Evolutionary conservation across 148 eudicot species (phyloP), one percentile per base, ranked within the genome.

Genomic region (Vaccinium macrocarpon): DNA sequence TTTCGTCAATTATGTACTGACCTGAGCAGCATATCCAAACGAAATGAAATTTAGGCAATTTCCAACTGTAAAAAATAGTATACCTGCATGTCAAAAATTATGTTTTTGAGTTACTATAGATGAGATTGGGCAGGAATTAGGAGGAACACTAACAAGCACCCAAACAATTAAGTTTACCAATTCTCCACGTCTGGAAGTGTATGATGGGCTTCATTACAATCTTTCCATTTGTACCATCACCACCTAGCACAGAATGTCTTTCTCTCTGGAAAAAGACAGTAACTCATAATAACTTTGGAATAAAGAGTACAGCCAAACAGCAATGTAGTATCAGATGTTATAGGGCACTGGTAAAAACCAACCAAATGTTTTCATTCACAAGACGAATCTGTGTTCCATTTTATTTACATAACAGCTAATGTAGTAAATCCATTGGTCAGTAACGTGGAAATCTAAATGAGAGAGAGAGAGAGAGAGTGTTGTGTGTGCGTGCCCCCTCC

Each of bases 1-100:
- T 25, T 51, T 11, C 46, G 52, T 32, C 64, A 68, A 53, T 5
- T 51, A 77, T 35, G 38, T 79, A 89, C 94, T 87, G 78, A 96
- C 99, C 97, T 96, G 99, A 85, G 99, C 99, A 88, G 99, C 99
- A 96, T 96, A 96, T 86, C 99, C 99, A 83, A 96, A 96, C 53
- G 99, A 96, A 84, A 96, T 78, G 88, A 96, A 96, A 89, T 96
- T 96, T 85, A 96, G 93, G 89, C 97, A 94, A 88, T 96, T 96
- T 83, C 99, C 99, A 88, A 94, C 84, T 85, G 96, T 92, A 76
- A 96, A 96, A 89, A 96, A 91, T 49, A 94, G 83, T 84, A 92
- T 90, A 70, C 99, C 99, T 96, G 92, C 90, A 89, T 78, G 83
- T 62, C 83, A 88, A 68, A 35, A 73, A 25, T 81, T 79, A 74